A percentile compares a stretch with the other conserved stretches of the same genome.
Conservation (phyloP, 2,329 filamentous ascomycete species). For the Colletotrichum nymphaeae region DNA sequence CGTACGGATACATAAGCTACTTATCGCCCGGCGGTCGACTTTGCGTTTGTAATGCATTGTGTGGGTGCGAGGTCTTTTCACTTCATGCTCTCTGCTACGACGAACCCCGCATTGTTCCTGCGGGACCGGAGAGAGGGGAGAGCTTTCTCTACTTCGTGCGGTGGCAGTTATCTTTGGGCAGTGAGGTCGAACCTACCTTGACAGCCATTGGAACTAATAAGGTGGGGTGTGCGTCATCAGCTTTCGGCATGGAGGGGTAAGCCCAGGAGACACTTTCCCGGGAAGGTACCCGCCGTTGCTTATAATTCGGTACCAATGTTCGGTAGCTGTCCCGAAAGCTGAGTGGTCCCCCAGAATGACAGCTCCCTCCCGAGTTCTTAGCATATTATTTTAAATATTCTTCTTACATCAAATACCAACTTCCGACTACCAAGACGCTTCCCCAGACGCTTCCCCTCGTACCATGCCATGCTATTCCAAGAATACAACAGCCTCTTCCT, state of each 20-base stretch:
- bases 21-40: neutral
- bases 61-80: conserved; percentile 26
- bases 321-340: neutral
- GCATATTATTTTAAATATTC: neutral
- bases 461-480: neutral
- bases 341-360: neutral
- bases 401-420: neutral
- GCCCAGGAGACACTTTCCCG: neutral
- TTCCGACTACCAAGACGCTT: neutral
- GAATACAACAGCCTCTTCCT: neutral
- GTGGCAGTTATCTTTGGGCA: neutral
- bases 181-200: too few relatives aligned
- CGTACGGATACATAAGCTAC: neutral
- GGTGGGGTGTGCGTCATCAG: conserved; percentile 32
- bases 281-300: neutral
- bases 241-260: neutral
- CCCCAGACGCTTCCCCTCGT: neutral
- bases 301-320: neutral
- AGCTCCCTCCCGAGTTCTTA: conserved; percentile 26
- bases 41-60: conserved; percentile 3
- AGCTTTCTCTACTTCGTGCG: neutral
- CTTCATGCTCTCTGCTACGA: conserved; percentile 21
- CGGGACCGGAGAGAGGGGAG: conserved; percentile 20
- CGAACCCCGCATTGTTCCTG: conserved; percentile 33
- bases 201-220: neutral